Evolutionary conservation across 345 rosid genomes (phyloP), one percentile per base, ranked within the genome.

Genomic region (Capsella bursapastoris): DNA sequence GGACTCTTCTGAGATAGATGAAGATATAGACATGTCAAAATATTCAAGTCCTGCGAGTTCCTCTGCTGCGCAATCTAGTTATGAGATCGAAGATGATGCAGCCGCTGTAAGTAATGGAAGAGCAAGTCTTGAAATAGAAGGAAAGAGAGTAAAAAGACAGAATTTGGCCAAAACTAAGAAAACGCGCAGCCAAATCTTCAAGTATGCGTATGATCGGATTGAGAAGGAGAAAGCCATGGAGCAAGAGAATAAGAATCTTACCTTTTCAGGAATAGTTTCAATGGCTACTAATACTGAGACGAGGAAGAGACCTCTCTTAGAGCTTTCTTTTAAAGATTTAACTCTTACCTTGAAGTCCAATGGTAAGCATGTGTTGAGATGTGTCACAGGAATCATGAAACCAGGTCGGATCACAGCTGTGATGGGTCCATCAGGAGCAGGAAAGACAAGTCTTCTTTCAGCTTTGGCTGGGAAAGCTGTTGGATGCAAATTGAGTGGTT

Each of bases 381-480:
- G 90, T 70, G 90, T 95, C 25, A 90, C 97, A 1, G 98, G 98
- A 64, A 92, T 66, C 71, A 77, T 95, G 63, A 88, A 78, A 68
- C 96, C 98, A 25, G 96, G 98, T 28, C 87, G 89, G 49, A 81
- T 95, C 45, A 85, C 97, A 5, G 90, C 99, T 61, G 97, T 92
- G 72, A 95, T 92, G 99, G 99, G 99, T 70, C 99, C 98, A 50
- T 95, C 99, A 16, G 97, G 98, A 56, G 98, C 99, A 63, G 98
- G 99, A 40, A 90, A 92, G 82, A 95, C 97, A n/a, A 87, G 94
- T 4, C 93, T 92, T 68, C 89, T 95, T 14, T 85, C 91, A 67
- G 93, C 98, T 48, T 80, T 95, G 62, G 97, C 91, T 7, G 98
- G 98, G 35, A 95, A 89, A 84, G 86, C 98, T 27, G 81, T 86